Percentiles rank a stretch among this genome's conserved stretches.
Conservation (phyloP, 2,329 filamentous ascomycete species). For the Aureobasidium musti region DNA sequence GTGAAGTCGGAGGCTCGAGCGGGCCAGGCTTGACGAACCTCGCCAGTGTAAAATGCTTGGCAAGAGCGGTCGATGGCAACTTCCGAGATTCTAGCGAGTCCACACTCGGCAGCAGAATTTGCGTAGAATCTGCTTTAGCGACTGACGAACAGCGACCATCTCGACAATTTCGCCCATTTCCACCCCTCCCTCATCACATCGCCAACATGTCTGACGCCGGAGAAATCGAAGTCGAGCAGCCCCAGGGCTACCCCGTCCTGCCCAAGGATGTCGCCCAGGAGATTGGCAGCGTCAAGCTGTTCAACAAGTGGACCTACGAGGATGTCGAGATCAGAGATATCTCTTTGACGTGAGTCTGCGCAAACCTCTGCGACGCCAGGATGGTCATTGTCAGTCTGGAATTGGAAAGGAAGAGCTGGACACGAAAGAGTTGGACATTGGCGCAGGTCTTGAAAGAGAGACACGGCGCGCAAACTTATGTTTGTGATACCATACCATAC, state of each 20-base stretch:
- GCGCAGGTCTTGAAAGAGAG: slow-evolving; percentile 8
- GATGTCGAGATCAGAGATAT: slow-evolving; percentile 99
- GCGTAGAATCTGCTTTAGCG: background rate
- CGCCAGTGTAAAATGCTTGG: too few species aligned
- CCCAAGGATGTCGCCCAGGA: slow-evolving; percentile 90
- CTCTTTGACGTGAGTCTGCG: slow-evolving; percentile 86
- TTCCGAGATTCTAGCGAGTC: background rate
- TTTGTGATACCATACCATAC: slow-evolving; percentile 33
- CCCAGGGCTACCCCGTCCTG: slow-evolving; percentile 74
- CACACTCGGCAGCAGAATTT: slow-evolving; percentile 14
- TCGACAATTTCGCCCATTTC: slow-evolving; percentile 29
- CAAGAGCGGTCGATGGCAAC: background rate
- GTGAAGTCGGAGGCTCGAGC: background rate
- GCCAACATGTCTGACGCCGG: slow-evolving; percentile 90
- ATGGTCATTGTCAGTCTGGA: slow-evolving; percentile 16
- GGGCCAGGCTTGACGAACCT: too few species aligned
- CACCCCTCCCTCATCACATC: slow-evolving; percentile 36
- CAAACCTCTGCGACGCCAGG: slow-evolving; percentile 29
- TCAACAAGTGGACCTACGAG: slow-evolving; percentile 98
- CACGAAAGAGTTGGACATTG: background rate
- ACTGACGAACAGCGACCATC: slow-evolving; percentile 15
- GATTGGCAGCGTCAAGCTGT: slow-evolving; percentile 91
- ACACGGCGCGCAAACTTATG: slow-evolving; percentile 30
- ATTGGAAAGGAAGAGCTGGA: slow-evolving; percentile 32
- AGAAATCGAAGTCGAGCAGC: slow-evolving; percentile 95